phyloP scores from a whole-genome alignment of 257 asterid genomes.

The Lithospermum erythrorhizon region DNA sequence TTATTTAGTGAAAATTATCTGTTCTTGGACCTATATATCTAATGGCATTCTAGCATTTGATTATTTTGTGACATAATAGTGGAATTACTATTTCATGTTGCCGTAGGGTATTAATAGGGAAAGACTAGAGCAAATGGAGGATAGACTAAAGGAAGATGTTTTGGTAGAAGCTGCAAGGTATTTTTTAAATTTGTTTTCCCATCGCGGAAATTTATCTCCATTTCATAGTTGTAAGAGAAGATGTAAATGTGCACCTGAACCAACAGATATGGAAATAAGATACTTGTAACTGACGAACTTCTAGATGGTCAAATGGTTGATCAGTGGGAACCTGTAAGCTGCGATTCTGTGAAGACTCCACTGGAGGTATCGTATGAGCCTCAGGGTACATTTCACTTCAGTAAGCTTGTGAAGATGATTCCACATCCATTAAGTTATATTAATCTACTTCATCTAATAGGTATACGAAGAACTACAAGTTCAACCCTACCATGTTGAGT shows the following conservation, averaged over 20 bases:
- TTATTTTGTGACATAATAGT: background rate
- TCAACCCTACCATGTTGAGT: constrained; percentile 71
- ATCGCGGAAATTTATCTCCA: constrained; percentile 3
- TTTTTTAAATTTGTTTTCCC: constrained; percentile 7
- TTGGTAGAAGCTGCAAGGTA: constrained; percentile 87
- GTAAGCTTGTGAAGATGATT: constrained; percentile 5
- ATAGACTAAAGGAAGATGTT: constrained; percentile 86
- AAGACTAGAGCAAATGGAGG: constrained; percentile 98
- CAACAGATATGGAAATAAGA: constrained; percentile 88
- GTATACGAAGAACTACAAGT: constrained; percentile 78
- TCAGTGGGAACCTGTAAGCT: constrained; percentile 94
- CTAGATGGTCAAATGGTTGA: constrained; percentile 99
- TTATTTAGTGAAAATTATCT: too few relatives aligned
- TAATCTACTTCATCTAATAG: constrained; percentile 33
- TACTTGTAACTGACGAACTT: constrained; percentile 94
- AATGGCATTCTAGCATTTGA: constrained; percentile 5
- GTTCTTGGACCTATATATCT: background rate
- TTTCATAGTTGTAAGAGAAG: constrained; percentile 2
- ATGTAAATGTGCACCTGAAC: constrained; percentile 21
- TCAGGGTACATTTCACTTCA: background rate
- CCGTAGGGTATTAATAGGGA: constrained; percentile 96
- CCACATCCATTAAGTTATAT: constrained; percentile 18
- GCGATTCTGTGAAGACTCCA: constrained; percentile 80
- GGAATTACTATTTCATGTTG: constrained; percentile 38
- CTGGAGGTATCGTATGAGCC: constrained; percentile 47